Conservation (phyloP, 2,329 filamentous ascomycete genomes). For the Aspergillus sp. region DNA sequence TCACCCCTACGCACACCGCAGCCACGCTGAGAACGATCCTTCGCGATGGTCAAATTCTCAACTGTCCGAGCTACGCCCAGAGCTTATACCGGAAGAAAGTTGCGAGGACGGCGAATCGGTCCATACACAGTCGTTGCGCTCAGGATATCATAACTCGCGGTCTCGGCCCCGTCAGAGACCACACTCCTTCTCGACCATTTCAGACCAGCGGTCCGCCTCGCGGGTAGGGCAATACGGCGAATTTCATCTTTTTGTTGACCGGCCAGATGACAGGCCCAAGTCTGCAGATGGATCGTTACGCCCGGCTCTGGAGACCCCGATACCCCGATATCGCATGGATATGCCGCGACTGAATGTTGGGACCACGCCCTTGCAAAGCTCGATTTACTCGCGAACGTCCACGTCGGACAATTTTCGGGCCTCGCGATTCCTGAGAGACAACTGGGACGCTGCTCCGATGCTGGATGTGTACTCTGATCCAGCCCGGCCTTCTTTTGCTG, state of each 20-base stretch:
- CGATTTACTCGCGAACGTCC: constrained; percentile 69
- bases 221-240: constrained; percentile 57
- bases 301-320: constrained; percentile 68
- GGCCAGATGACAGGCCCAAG: constrained; percentile 64
- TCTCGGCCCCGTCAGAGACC: constrained; percentile 57
- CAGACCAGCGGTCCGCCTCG: constrained; percentile 54
- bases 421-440: constrained; percentile 55
- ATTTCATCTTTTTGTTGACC: constrained; percentile 78
- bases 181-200: constrained; percentile 74
- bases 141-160: constrained; percentile 19
- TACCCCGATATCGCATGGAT: constrained; percentile 81
- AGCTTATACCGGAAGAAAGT: constrained; percentile 24
- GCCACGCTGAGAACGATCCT: constrained; percentile 27
- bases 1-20: constrained; percentile 30
- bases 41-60: constrained; percentile 43
- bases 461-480: constrained; percentile 26
- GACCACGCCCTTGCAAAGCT: constrained; percentile 74
- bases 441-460: constrained; percentile 24
- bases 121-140: constrained; percentile 19
- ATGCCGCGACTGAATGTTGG: constrained; percentile 75
- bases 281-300: constrained; percentile 59
- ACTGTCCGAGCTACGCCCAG: constrained; percentile 39
- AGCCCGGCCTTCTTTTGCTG: constrained; percentile 34
- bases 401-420: constrained; percentile 67
- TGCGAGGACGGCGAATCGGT: constrained; percentile 25